Conservation (phyloP, 257 asterid genomes). For the Nicotiana otophora region DNA sequence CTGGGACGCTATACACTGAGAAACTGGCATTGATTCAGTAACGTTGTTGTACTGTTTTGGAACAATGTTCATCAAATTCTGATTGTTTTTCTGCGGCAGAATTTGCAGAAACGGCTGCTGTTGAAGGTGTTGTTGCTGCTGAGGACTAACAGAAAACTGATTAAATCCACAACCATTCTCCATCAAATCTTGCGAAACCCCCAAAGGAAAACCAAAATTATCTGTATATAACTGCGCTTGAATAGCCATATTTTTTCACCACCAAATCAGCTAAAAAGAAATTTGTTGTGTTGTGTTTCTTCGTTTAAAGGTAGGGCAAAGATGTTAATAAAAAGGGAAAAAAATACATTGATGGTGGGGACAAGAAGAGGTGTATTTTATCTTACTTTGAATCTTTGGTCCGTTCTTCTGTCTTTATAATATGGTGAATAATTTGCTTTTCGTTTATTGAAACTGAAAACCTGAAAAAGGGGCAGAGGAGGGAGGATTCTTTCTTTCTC, state of each 20-base stretch:
- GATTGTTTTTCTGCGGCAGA: conserved; percentile 16
- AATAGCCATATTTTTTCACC: conserved; percentile 42
- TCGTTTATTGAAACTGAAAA: conserved; percentile 31
- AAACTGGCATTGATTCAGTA: conserved; percentile 15
- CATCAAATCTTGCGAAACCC: conserved; percentile 30
- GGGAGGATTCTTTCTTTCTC: conserved; percentile 14
- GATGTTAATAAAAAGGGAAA: background rate
- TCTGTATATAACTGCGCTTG: conserved; percentile 52
- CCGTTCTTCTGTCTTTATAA: conserved; percentile 12
- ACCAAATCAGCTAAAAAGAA: background rate
- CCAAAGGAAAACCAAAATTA: conserved; percentile 32
- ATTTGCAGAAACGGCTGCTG: conserved; percentile 16
- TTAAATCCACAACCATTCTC: conserved; percentile 42
- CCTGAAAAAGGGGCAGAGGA: conserved; percentile 13
- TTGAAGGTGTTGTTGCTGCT: conserved; percentile 25
- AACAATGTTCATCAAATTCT: background rate
- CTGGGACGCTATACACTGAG: conserved; percentile 26
- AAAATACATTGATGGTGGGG: background rate
- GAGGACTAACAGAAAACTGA: conserved; percentile 17
- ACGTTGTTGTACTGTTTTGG: background rate
- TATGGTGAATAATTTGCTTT: background rate
- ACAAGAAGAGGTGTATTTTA: background rate
- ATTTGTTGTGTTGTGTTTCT: background rate
- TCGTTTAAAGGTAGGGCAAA: no score
- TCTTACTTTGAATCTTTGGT: background rate